phyloP scores from a whole-genome alignment of 768 basidiomycete genomes.

The Calocybe indica region DNA sequence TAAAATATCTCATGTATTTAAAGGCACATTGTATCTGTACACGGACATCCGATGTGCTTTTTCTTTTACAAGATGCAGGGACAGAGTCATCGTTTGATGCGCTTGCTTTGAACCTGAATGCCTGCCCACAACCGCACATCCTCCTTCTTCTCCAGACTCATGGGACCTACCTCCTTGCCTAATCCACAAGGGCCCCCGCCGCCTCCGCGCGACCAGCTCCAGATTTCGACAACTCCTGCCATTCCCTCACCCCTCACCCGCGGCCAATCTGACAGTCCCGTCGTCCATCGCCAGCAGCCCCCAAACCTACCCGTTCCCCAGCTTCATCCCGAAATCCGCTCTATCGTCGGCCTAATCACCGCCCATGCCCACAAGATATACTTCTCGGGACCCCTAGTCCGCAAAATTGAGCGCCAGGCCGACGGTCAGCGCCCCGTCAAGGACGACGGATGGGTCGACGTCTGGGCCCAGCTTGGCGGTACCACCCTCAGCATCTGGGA shows the following conservation, averaged over 20 bases:
- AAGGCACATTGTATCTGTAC: too few relatives aligned
- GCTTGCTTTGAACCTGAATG: too few relatives aligned
- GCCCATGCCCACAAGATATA: constrained; percentile 84
- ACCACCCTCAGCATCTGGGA: constrained; percentile 91
- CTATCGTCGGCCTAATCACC: constrained; percentile 65
- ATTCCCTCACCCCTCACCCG: constrained; percentile 8
- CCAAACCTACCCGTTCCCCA: constrained; percentile 23
- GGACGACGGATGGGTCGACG: constrained; percentile 77
- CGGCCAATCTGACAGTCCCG: constrained; percentile 15
- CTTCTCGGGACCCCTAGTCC: constrained; percentile 78
- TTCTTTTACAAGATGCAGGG: too few relatives aligned
- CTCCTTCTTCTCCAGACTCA: neutral
- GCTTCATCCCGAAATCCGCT: constrained; percentile 79
- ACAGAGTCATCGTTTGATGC: too few relatives aligned
- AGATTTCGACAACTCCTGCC: too few relatives aligned
- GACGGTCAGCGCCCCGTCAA: constrained; percentile 66
- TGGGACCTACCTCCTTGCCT: constrained; percentile 1
- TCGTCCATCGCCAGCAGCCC: constrained; percentile 12
- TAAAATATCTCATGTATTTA: too few relatives aligned
- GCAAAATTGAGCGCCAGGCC: constrained; percentile 69
- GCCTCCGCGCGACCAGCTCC: constrained; percentile 2
- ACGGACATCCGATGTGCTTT: too few relatives aligned
- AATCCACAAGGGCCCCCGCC: constrained; percentile 6
- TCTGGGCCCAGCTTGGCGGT: constrained; percentile 88
- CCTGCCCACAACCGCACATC: too few relatives aligned